Percentiles rank a stretch among this genome's conserved stretches.
Evolutionary conservation across 2,329 filamentous ascomycete genomes (phyloP).

Genomic region (Dactylellina parvicollis): DNA sequence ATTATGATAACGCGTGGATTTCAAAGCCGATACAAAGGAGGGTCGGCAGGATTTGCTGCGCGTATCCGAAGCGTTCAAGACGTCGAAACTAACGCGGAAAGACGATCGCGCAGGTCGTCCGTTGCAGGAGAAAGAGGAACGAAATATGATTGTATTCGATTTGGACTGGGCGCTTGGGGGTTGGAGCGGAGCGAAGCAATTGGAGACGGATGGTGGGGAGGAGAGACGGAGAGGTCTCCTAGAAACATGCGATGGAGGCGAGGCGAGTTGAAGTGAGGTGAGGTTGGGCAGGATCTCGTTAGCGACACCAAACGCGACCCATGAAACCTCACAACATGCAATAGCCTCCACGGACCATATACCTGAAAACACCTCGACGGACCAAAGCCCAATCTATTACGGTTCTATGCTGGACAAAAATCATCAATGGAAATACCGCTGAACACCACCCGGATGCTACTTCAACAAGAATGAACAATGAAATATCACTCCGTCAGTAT

Average conservation of each 20-base stretch:
- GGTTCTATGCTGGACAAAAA: too few species aligned
- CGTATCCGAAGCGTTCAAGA: too few species aligned
- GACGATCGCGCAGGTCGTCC: neutral
- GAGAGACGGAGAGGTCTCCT: slow-evolving; percentile 62
- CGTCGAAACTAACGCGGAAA: neutral
- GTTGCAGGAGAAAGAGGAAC: neutral
- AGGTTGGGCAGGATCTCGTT: slow-evolving; percentile 38
- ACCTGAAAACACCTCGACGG: too few species aligned
- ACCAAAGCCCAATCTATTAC: too few species aligned
- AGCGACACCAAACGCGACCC: slow-evolving; percentile 36
- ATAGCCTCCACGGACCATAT: slow-evolving; percentile 1
- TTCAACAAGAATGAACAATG: too few species aligned
- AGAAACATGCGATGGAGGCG: slow-evolving; percentile 5
- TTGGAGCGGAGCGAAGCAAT: slow-evolving; percentile 4
- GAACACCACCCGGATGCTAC: too few species aligned
- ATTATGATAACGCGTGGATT: slow-evolving; percentile 27
- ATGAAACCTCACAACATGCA: slow-evolving; percentile 22
- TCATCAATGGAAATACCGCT: too few species aligned
- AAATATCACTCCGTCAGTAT: neutral
- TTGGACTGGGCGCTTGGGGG: too few species aligned
- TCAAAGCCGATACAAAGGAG: slow-evolving; percentile 14
- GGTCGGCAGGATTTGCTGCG: slow-evolving; percentile 29
- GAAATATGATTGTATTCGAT: too few species aligned
- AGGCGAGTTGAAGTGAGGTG: slow-evolving; percentile 31
- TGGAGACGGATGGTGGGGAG: slow-evolving; percentile 5